Conservation (phyloP, 176 grass and related monocot genomes). For the Juncus effusus region DNA sequence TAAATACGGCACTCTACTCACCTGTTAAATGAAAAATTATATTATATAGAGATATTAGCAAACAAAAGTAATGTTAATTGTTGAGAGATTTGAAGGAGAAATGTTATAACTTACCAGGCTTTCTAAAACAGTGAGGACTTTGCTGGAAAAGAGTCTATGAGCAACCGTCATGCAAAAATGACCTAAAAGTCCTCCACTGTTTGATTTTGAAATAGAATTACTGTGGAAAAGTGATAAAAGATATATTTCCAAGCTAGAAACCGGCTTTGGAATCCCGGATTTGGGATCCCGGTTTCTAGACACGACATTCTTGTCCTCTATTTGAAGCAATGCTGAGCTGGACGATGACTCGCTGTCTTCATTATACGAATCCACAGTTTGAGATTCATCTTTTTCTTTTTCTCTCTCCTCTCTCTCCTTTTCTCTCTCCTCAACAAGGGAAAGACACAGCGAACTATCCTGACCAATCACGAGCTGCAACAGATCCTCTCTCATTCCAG, state of each 20-base stretch:
- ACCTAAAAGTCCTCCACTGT: background rate
- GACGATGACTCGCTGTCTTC: constrained; percentile 22
- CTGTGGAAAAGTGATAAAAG: constrained; percentile 75
- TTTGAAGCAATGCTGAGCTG: constrained; percentile 40
- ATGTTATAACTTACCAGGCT: constrained; percentile 44
- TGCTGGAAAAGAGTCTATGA: constrained; percentile 88
- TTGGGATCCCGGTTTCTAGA: constrained; percentile 22
- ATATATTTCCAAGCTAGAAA: constrained; percentile 60
- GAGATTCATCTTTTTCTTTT: constrained; percentile 1
- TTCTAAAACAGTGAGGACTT: constrained; percentile 72
- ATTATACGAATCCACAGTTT: constrained; percentile 19
- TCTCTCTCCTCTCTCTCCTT: constrained; percentile 28
- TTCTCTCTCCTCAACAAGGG: constrained; percentile 43
- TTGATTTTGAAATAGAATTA: constrained; percentile 42
- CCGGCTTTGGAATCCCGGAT: constrained; percentile 43
- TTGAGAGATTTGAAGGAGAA: constrained; percentile 8
- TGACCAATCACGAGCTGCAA: constrained; percentile 87
- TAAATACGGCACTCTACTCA: constrained; percentile 80
- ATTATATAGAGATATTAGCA: constrained; percentile 23
- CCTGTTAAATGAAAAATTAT: constrained; percentile 26
- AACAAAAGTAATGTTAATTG: constrained; percentile 10
- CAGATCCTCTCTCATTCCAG: constrained; percentile 87
- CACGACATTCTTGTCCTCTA: constrained; percentile 39
- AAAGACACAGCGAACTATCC: constrained; percentile 71
- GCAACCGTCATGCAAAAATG: constrained; percentile 78